phyloP scores from a whole-genome alignment of 331 rosid species.

The Dryas integrifolia region DNA sequence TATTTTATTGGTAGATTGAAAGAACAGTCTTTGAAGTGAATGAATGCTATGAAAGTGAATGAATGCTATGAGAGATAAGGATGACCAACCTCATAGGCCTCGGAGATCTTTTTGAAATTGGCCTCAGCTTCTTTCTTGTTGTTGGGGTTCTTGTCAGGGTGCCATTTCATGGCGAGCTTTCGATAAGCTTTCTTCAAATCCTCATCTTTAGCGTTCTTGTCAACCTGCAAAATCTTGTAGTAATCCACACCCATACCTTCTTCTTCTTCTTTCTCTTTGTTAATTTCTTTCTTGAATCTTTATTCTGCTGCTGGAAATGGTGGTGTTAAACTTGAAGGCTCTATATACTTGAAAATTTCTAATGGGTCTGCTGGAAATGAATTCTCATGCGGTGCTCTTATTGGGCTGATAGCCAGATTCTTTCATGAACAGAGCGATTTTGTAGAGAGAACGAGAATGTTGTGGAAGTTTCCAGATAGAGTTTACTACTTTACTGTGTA shows the following conservation, averaged over 20 bases:
- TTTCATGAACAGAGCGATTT: not conserved
- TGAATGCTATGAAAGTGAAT: not conserved
- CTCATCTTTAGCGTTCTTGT: slow-evolving; percentile 61
- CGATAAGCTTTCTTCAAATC: slow-evolving; percentile 82
- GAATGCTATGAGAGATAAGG: too few relatives aligned
- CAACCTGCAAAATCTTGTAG: slow-evolving; percentile 66
- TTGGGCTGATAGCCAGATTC: not conserved
- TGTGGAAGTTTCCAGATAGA: slow-evolving; percentile 61
- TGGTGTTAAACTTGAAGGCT: too few relatives aligned
- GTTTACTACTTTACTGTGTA: not conserved
- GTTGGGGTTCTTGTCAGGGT: slow-evolving; percentile 75
- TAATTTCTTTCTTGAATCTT: not conserved
- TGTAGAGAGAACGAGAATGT: slow-evolving; percentile 35
- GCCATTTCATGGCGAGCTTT: slow-evolving; percentile 92
- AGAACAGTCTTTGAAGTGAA: not conserved
- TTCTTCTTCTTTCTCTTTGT: slow-evolving; percentile 6
- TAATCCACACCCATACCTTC: slow-evolving; percentile 70
- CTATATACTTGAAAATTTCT: not conserved
- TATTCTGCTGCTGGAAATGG: too few relatives aligned
- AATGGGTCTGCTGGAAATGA: not conserved
- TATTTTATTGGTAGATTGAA: not conserved
- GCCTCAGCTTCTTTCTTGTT: slow-evolving; percentile 74
- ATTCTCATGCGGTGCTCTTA: not conserved
- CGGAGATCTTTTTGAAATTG: slow-evolving; percentile 76
- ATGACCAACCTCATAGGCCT: slow-evolving; percentile 66